Conservation (phyloP, 116 monocot species). For the Papilionanthe hybrid region DNA sequence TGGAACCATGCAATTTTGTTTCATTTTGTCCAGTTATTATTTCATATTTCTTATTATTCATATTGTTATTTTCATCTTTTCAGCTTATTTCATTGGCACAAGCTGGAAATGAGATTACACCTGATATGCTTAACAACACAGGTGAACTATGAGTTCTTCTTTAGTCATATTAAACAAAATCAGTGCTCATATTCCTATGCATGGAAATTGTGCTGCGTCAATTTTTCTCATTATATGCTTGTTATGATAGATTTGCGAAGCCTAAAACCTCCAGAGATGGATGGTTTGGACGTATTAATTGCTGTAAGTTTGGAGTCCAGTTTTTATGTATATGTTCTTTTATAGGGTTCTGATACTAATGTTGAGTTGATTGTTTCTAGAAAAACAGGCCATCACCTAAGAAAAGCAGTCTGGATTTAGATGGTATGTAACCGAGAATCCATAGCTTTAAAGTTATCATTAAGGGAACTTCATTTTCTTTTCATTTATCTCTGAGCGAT, state of each 20-base stretch:
- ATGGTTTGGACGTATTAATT: conserved; percentile 54
- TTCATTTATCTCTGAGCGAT: conserved; percentile 1
- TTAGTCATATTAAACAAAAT: not conserved
- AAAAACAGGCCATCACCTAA: conserved; percentile 40
- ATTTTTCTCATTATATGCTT: conserved; percentile 5
- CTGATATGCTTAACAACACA: conserved; percentile 34
- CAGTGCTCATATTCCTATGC: not conserved
- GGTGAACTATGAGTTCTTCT: conserved; percentile 26
- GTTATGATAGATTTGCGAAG: conserved; percentile 29
- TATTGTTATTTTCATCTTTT: conserved; percentile 2
- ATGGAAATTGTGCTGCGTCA: not conserved
- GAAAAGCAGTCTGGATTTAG: conserved; percentile 35
- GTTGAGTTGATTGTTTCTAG: conserved; percentile 11
- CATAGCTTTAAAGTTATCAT: not conserved
- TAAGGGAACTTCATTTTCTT: not conserved
- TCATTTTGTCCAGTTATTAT: not conserved
- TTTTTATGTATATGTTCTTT: not conserved
- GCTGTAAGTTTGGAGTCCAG: conserved; percentile 25
- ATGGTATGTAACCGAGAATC: conserved; percentile 30
- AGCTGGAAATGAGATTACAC: conserved; percentile 61
- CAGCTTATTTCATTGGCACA: conserved; percentile 78
- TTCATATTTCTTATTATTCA: not conserved
- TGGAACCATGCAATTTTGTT: not conserved
- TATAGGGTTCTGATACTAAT: conserved; percentile 2
- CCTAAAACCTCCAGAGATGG: conserved; percentile 50